Conservation (phyloP, 2,329 filamentous ascomycete species). For the Xylaria sp. region DNA sequence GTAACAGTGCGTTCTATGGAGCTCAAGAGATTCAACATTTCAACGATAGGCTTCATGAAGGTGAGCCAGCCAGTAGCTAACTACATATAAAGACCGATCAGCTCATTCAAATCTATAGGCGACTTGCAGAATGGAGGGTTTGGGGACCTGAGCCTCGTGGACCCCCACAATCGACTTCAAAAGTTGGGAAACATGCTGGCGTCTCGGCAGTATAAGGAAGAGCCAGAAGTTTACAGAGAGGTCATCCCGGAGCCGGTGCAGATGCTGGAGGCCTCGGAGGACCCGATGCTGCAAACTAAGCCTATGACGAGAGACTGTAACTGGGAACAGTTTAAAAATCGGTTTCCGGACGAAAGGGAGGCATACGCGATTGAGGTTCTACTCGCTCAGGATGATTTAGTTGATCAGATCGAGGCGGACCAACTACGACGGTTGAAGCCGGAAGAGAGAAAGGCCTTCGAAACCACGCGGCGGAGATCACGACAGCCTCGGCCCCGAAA, state of each 20-base stretch:
- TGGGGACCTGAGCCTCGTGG: conserved; percentile 35
- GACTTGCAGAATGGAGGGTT: conserved; percentile 15
- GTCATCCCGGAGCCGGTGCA: conserved; percentile 7
- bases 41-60: conserved; percentile 16
- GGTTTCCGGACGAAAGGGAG: conserved; percentile 32
- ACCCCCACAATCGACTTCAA: conserved; percentile 35
- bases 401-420: conserved; percentile 38
- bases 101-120: conserved; percentile 19
- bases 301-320: conserved; percentile 35
- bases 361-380: conserved; percentile 34
- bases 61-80: conserved; percentile 16
- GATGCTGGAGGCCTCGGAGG: conserved; percentile 21
- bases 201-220: conserved; percentile 11
- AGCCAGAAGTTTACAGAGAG: neutral
- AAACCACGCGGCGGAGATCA: conserved; percentile 31
- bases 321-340: conserved; percentile 41
- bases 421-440: conserved; percentile 36
- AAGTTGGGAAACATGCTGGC: conserved; percentile 34
- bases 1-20: conserved; percentile 34
- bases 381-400: conserved; percentile 36
- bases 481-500: conserved; percentile 33
- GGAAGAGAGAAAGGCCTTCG: conserved; percentile 35
- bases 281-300: conserved; percentile 34
- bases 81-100: neutral
- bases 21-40: conserved; percentile 16